phyloP scores from a whole-genome alignment of 2,329 filamentous ascomycete genomes.

The Calonectria honghensis region DNA sequence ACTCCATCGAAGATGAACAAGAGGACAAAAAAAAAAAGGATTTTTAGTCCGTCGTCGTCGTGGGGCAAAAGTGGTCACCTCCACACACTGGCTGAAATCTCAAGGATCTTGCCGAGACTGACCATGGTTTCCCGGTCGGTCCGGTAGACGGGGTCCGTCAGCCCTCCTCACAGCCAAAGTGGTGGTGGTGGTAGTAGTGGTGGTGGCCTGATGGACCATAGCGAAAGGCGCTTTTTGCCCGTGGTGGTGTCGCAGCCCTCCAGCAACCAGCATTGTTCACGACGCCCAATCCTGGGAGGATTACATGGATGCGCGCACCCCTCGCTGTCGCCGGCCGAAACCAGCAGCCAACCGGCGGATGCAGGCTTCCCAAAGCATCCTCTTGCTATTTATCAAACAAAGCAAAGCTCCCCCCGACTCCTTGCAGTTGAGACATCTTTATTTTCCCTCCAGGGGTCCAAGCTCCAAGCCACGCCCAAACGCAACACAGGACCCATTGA shows the following conservation, averaged over 20 bases:
- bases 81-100: slow-evolving; percentile 11
- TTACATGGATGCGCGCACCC: slow-evolving; percentile 21
- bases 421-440: slow-evolving; percentile 33
- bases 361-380: slow-evolving; percentile 19
- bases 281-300: slow-evolving; percentile 12
- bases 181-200: neutral
- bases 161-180: neutral
- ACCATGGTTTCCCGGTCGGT: slow-evolving; percentile 20
- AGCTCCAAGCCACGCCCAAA: slow-evolving; percentile 36
- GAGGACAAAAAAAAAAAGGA: neutral
- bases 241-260: slow-evolving; percentile 26
- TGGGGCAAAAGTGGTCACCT: slow-evolving; percentile 7
- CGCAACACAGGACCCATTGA: slow-evolving; percentile 24
- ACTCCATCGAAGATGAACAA: neutral
- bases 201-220: slow-evolving; percentile 21
- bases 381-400: slow-evolving; percentile 20
- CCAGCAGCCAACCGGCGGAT: slow-evolving; percentile 24
- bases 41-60: neutral
- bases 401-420: slow-evolving; percentile 29
- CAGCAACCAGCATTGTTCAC: slow-evolving; percentile 18
- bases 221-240: slow-evolving; percentile 8
- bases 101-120: slow-evolving; percentile 23
- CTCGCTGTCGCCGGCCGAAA: slow-evolving; percentile 25
- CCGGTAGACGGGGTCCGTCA: slow-evolving; percentile 6
- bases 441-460: slow-evolving; percentile 30